Percentiles rank a stretch among this genome's conserved stretches.
phyloP scores from a whole-genome alignment of 306 rosid genomes.

The Argentina anserina region DNA sequence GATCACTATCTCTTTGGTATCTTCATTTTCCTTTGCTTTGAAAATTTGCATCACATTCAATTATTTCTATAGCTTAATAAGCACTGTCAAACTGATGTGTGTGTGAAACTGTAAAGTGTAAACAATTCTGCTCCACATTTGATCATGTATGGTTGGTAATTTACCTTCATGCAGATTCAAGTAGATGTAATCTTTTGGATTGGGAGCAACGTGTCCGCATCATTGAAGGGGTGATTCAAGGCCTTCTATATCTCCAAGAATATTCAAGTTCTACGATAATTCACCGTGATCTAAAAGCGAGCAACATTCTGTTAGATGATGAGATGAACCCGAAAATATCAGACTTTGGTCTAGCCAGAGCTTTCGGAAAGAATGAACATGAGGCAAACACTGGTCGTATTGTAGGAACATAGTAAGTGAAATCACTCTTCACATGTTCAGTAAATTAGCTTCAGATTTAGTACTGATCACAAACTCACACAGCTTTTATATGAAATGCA shows the following conservation, averaged over 20 bases:
- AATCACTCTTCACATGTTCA: background rate
- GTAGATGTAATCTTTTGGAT: slow-evolving; percentile 2
- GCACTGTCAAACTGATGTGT: background rate
- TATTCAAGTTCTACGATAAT: slow-evolving; percentile 29
- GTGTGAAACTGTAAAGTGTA: background rate
- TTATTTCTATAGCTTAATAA: background rate
- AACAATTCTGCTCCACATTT: background rate
- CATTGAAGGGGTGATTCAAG: slow-evolving; percentile 36
- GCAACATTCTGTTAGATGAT: slow-evolving; percentile 25
- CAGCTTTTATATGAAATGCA: slow-evolving; percentile 6
- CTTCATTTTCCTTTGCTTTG: background rate
- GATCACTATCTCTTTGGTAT: slow-evolving; percentile 46
- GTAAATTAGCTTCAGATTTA: background rate
- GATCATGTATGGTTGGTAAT: background rate
- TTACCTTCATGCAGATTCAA: slow-evolving; percentile 17
- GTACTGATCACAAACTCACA: background rate
- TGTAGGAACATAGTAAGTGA: slow-evolving; percentile 40
- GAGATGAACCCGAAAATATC: slow-evolving; percentile 37
- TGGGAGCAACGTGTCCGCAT: slow-evolving; percentile 25
- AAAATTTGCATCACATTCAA: background rate
- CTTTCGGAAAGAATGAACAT: slow-evolving; percentile 14
- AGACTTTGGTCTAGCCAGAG: slow-evolving; percentile 38
- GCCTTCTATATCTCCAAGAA: slow-evolving; percentile 41
- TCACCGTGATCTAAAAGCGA: slow-evolving; percentile 34
- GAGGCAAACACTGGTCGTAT: slow-evolving; percentile 35